Conservation (phyloP, 768 basidiomycete species). For the Boletus subcaerulescens region DNA sequence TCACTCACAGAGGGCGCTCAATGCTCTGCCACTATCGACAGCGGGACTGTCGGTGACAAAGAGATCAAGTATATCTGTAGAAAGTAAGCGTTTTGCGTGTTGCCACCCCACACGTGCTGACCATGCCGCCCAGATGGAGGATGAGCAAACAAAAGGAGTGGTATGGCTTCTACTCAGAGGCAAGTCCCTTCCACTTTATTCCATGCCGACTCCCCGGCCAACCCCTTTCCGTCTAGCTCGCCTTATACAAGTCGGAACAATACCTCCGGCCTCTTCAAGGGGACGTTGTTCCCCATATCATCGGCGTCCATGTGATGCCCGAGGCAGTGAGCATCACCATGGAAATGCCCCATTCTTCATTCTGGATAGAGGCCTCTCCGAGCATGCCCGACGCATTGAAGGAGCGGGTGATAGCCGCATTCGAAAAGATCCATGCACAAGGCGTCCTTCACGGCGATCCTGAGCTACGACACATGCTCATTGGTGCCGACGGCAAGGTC, state of each 20-base stretch:
- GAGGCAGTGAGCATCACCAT: conserved; percentile 42
- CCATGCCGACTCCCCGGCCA: not conserved
- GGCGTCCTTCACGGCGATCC: conserved; percentile 50
- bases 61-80: conserved; percentile 36
- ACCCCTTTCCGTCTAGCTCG: conserved; percentile 39
- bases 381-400: conserved; percentile 57
- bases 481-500: conserved; percentile 51
- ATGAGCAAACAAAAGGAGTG: conserved; percentile 31
- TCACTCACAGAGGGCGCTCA: conserved; percentile 33
- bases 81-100: conserved; percentile 26
- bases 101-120: not conserved
- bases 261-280: conserved; percentile 54
- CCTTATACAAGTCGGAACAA: conserved; percentile 44
- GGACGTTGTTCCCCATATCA: conserved; percentile 48
- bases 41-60: conserved; percentile 26
- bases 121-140: conserved; percentile 30
- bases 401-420: conserved; percentile 48
- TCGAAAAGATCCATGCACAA: conserved; percentile 43
- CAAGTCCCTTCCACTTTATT: conserved; percentile 17
- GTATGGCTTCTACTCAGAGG: conserved; percentile 42
- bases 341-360: conserved; percentile 53
- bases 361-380: conserved; percentile 60
- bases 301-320: conserved; percentile 44
- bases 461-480: conserved; percentile 50
- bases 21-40: conserved; percentile 38